A percentile compares a stretch with the other conserved stretches of the same genome.
Evolutionary conservation across 2,329 filamentous ascomycete genomes (phyloP).

Genomic region (Trichoderma koningii): DNA sequence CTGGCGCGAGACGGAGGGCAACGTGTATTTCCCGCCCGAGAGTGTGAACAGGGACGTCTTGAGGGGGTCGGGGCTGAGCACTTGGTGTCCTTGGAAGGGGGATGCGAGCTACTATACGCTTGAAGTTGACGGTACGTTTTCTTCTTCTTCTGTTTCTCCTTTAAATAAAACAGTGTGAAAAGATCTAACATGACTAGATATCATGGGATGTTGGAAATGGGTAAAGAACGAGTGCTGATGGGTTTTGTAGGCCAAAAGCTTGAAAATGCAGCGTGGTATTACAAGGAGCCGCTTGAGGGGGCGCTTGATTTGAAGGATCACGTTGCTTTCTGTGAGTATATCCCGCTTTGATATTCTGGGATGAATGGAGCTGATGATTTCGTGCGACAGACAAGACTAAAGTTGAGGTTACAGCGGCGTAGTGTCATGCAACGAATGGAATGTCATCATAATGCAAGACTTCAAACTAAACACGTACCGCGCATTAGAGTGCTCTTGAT

Average conservation of each 20-base stretch:
- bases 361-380: neutral
- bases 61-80: slow-evolving; percentile 48
- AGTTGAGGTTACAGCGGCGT: slow-evolving; percentile 34
- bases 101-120: slow-evolving; percentile 59
- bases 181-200: too few relatives aligned
- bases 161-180: too few relatives aligned
- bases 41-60: slow-evolving; percentile 50
- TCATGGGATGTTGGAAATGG: too few relatives aligned
- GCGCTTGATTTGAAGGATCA: slow-evolving; percentile 55
- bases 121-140: slow-evolving; percentile 46
- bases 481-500: too few relatives aligned
- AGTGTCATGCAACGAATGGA: neutral
- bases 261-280: slow-evolving; percentile 61
- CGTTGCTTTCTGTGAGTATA: slow-evolving; percentile 59
- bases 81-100: slow-evolving; percentile 60
- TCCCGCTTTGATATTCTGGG: neutral
- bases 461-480: too few relatives aligned
- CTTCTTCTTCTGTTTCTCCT: neutral
- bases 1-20: slow-evolving; percentile 59
- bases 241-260: slow-evolving; percentile 45
- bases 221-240: neutral
- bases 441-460: too few relatives aligned
- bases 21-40: slow-evolving; percentile 57
- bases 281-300: slow-evolving; percentile 52
- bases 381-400: slow-evolving; percentile 40